phyloP scores from a whole-genome alignment of 257 asterid genomes.

The Rehmannia glutinosa region DNA sequence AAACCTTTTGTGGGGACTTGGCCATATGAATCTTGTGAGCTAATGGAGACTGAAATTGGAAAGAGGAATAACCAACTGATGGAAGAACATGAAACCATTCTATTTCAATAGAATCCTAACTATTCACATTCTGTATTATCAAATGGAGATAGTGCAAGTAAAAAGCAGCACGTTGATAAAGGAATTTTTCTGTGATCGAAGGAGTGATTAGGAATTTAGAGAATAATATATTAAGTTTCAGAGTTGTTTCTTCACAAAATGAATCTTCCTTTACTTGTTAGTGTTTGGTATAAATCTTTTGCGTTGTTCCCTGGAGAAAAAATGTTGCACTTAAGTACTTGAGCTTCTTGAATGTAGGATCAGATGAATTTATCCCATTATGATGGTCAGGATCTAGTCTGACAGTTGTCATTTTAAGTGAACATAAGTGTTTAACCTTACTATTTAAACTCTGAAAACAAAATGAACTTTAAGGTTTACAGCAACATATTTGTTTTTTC shows the following conservation, averaged over 20 bases:
- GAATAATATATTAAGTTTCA: constrained; percentile 9
- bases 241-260: constrained; percentile 47
- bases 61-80: constrained; percentile 6
- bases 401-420: constrained; percentile 12
- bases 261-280: constrained; percentile 36
- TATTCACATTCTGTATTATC: constrained; percentile 23
- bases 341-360: constrained; percentile 27
- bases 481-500: background rate
- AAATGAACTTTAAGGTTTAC: constrained; percentile 15
- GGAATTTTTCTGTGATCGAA: background rate
- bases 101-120: constrained; percentile 14
- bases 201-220: background rate
- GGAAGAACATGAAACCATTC: constrained; percentile 32
- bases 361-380: constrained; percentile 8
- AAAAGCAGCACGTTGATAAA: constrained; percentile 14
- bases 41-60: constrained; percentile 28
- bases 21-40: constrained; percentile 23
- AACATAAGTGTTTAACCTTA: background rate
- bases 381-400: constrained; percentile 12
- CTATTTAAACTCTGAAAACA: background rate
- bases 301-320: constrained; percentile 23
- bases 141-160: background rate
- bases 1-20: constrained; percentile 27
- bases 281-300: constrained; percentile 28
- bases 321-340: constrained; percentile 11